Base-by-base conservation (phyloP, 331 rosid genomes). In the Spiraea crenata region DNA sequence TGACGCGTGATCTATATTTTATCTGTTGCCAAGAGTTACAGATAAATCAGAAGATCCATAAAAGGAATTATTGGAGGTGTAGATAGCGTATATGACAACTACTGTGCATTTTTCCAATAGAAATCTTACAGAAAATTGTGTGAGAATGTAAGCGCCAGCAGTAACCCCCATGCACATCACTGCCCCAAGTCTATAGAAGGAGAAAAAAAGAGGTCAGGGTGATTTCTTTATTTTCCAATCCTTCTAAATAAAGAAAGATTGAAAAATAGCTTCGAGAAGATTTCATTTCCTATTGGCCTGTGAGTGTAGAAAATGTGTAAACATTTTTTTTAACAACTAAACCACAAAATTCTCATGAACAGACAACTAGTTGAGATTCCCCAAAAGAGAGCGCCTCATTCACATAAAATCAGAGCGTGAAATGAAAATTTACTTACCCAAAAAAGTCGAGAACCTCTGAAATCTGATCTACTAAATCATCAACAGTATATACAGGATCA, bases 111-210 rank as follows among this genome's bases (percentile, higher is more conserved):
- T n/a, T 49, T 51, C 15, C 57, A 57, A 63, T 37, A 48, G 42
- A 54, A 63, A 74, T 5, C 97, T 86, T 86, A 93, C 99, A 63
- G 99, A 95, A 82, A 93, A 93, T 70, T 89, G 79, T 74, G 95
- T 86, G 66, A 93, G 91, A 72, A 93, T 78, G 80, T 89, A 93
- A 59, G 99, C 99, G 77, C 99, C 99, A 48, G 99, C 99, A 37
- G 96, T 86, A 65, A 89, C 99, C 42, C 99, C 99, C 95, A 91
- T 85, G 67, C 99, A 93, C 97, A 93, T 93, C 60, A 87, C 99
- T 57, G 97, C 86, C 76, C 85, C 73, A 49, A 91, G 96, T 75
- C 99, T 93, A 63, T 70, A 9, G 35, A 82, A 25, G 31, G 50
- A 74, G 71, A 73, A 77, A 57, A 40, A 35, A 71, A 74, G 69